Evolutionary conservation across 768 basidiomycete genomes (phyloP).

Genomic region (Psilocybe tampanensis): DNA sequence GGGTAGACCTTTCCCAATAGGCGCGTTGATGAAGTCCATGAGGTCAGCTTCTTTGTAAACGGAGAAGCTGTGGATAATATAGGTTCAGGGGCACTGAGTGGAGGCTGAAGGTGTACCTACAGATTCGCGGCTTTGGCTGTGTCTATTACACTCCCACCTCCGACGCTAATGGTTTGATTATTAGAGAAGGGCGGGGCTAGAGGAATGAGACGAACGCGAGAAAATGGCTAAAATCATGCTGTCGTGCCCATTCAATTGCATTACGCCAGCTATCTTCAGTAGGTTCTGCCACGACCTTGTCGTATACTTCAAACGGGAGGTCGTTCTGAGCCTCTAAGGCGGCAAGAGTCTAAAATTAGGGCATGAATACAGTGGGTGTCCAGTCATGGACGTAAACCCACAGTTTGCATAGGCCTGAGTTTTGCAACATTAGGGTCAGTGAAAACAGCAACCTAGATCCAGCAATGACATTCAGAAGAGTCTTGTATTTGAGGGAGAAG

Average conservation of each 20-base stretch:
- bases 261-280: constrained; percentile 88
- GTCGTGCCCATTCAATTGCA: constrained; percentile 86
- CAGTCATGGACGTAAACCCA: constrained; percentile 35
- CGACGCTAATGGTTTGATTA: constrained; percentile 52
- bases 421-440: constrained; percentile 87
- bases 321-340: constrained; percentile 79
- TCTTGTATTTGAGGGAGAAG: background rate
- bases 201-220: constrained; percentile 61
- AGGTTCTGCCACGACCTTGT: constrained; percentile 84
- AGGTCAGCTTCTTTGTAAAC: constrained; percentile 92
- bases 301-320: constrained; percentile 81
- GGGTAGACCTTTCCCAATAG: constrained; percentile 89
- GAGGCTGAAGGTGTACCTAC: constrained; percentile 34
- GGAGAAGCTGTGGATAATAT: constrained; percentile 58
- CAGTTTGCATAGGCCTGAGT: constrained; percentile 80
- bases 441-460: constrained; percentile 81
- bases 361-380: background rate
- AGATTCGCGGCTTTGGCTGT: constrained; percentile 95
- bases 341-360: constrained; percentile 60
- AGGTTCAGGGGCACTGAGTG: background rate
- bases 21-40: constrained; percentile 97
- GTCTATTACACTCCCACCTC: constrained; percentile 95
- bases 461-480: background rate
- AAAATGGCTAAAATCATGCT: constrained; percentile 92
- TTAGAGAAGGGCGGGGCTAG: constrained; percentile 2